Percentiles rank a stretch among this genome's conserved stretches.
Evolutionary conservation across 2,329 filamentous ascomycete genomes (phyloP).

Genomic region (Dactylellina cionopaga): DNA sequence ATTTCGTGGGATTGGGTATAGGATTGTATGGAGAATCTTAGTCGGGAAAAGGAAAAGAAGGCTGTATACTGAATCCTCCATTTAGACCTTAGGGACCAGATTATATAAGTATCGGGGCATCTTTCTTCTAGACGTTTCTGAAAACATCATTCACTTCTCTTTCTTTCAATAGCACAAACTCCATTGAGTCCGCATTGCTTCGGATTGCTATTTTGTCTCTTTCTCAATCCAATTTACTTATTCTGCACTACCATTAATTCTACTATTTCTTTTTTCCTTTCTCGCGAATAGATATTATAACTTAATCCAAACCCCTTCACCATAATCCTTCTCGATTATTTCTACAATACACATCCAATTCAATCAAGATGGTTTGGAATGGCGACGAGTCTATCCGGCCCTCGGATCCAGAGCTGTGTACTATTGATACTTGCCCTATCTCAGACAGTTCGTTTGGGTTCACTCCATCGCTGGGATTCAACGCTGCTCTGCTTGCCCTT

Average conservation of each 20-base stretch:
- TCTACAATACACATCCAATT: neutral
- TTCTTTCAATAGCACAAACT: neutral
- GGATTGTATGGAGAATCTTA: neutral
- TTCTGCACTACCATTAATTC: neutral
- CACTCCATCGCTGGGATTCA: conserved; percentile 53
- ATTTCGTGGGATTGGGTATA: neutral
- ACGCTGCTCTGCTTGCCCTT: conserved; percentile 51
- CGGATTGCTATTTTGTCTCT: neutral
- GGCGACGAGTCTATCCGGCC: conserved; percentile 4
- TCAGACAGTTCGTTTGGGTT: conserved; percentile 52
- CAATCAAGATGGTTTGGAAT: conserved; percentile 20
- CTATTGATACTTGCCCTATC: conserved; percentile 53
- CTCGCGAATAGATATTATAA: no score
- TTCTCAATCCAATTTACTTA: neutral
- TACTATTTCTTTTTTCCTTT: conserved; percentile 1
- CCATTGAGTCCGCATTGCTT: neutral
- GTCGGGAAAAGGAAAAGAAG: no score
- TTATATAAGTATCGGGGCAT: no score
- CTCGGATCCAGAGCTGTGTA: conserved; percentile 28
- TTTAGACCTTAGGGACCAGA: no score
- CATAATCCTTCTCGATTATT: neutral
- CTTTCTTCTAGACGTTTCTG: no score
- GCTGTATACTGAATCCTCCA: no score
- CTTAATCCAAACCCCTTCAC: neutral
- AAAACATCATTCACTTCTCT: neutral